A percentile compares a stretch with the other conserved stretches of the same genome.
phyloP scores from a whole-genome alignment of 2,329 filamentous ascomycete species.

The Teratosphaeria epicoccoides region DNA sequence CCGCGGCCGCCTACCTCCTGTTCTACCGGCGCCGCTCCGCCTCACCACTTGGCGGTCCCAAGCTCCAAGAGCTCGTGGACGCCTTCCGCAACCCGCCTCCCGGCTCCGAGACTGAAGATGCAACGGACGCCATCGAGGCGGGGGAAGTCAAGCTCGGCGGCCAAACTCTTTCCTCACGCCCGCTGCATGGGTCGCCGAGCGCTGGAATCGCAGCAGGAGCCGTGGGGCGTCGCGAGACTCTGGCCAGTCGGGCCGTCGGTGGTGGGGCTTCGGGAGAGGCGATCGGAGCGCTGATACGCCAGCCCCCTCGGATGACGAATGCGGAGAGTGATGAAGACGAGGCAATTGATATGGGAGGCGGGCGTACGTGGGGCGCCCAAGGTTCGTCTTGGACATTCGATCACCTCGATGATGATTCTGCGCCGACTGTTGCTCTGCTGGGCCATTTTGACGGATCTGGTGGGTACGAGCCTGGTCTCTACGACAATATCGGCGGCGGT shows the following conservation, averaged over 20 bases:
- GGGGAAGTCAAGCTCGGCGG: constrained; percentile 83
- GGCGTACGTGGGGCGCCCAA: background rate
- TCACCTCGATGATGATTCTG: constrained; percentile 1
- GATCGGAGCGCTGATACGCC: constrained; percentile 14
- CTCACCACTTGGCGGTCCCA: constrained; percentile 65
- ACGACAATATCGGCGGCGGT: background rate
- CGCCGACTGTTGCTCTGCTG: constrained; percentile 3
- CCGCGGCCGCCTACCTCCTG: constrained; percentile 74
- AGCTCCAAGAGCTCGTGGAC: constrained; percentile 60
- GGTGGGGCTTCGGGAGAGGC: constrained; percentile 16
- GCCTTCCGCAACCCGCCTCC: constrained; percentile 45
- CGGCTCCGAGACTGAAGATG: constrained; percentile 30
- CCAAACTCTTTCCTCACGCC: constrained; percentile 54
- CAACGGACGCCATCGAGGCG: constrained; percentile 38
- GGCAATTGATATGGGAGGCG: background rate
- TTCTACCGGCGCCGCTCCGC: constrained; percentile 86
- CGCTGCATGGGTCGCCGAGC: constrained; percentile 75
- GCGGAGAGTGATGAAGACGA: constrained; percentile 7
- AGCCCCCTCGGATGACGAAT: constrained; percentile 8
- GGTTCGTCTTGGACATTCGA: constrained; percentile 1
- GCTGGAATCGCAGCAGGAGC: constrained; percentile 63
- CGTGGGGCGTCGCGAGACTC: constrained; percentile 4
- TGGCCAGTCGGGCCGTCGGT: constrained; percentile 3
- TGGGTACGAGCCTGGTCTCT: background rate
- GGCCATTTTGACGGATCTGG: background rate